Evolutionary conservation across 495 filamentous ascomycete genomes (phyloP).

Genomic region (Astrothelium macrocarpum): DNA sequence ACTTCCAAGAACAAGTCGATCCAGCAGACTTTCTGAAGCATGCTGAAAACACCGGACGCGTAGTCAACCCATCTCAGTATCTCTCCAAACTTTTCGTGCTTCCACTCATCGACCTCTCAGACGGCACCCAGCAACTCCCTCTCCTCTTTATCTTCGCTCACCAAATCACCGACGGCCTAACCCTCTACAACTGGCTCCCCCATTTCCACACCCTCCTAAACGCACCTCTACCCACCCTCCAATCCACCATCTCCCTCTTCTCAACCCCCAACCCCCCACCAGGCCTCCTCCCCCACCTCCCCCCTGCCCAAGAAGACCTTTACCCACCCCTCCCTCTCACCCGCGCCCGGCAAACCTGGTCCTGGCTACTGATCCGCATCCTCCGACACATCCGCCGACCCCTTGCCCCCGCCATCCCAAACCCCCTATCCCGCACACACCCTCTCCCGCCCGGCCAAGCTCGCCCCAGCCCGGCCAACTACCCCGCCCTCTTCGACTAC

Average conservation of each 20-base stretch:
- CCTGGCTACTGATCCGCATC: slow-evolving; percentile 30
- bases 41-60: slow-evolving; percentile 24
- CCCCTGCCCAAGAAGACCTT: slow-evolving; percentile 32
- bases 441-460: slow-evolving; percentile 14
- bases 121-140: slow-evolving; percentile 18
- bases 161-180: slow-evolving; percentile 20
- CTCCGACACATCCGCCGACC: slow-evolving; percentile 28
- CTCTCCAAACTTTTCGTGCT: slow-evolving; percentile 29
- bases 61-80: slow-evolving; percentile 23
- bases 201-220: slow-evolving; percentile 30
- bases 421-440: slow-evolving; percentile 23
- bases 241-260: not conserved
- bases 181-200: slow-evolving; percentile 27
- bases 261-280: not conserved
- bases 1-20: slow-evolving; percentile 26
- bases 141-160: slow-evolving; percentile 23
- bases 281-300: slow-evolving; percentile 16
- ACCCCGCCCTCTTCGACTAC: slow-evolving; percentile 28
- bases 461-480: slow-evolving; percentile 21
- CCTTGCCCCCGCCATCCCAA: slow-evolving; percentile 27
- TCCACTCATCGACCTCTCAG: slow-evolving; percentile 15
- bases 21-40: slow-evolving; percentile 26
- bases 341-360: slow-evolving; percentile 29
- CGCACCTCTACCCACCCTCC: slow-evolving; percentile 13
- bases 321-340: slow-evolving; percentile 27